Base-by-base conservation (phyloP, 176 grass and related monocot genomes). In the Puya raimondii region DNA sequence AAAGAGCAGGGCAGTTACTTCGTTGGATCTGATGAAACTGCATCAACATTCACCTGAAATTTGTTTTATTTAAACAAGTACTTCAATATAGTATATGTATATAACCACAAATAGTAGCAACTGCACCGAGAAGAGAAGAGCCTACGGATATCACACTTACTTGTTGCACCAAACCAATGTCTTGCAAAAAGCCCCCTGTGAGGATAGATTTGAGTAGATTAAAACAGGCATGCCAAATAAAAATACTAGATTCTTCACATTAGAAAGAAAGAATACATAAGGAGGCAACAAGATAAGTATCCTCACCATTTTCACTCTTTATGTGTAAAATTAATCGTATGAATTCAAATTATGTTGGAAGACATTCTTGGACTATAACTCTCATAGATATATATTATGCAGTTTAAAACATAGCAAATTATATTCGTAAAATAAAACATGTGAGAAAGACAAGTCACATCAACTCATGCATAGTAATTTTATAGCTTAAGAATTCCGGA, bases 41-140 rank as follows among this genome's bases (percentile, higher is more conserved):
- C 69, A 13, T 79, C 85, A 70, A 77, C 51, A 84, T 88, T 92
- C 86, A 78, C 80, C 95, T 99, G 81, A 73, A 88, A 80, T 9
- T 50, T 50, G 64, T 59, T 73, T 59, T 70, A 53, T 52, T 74
- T 23, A 80, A 70, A 72, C 70, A 47, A 6, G 33, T 33, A 23
- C 64, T 51, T 48, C 77, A 65, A 53, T 70, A 61, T 74, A 69
- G 51, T 79, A 67, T n/a, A 73, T 67, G 51, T 23, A 10, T 74
- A 66, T 72, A 63, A 64, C 63, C 48, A 14, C 74, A 79, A 82
- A 84, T 22, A 72, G 9, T 14, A 70, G 10, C 64, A 64, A 64
- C 57, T 78, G 20, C 75, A 54, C 67, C 27, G 15, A 47, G 16
- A 53, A 54, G 63, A 48, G 8, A 53, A 61, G 17, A 23, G 47